Evolutionary conservation across 2,329 filamentous ascomycete genomes (phyloP).

Genomic region (Pseudogymnoascus sp.): DNA sequence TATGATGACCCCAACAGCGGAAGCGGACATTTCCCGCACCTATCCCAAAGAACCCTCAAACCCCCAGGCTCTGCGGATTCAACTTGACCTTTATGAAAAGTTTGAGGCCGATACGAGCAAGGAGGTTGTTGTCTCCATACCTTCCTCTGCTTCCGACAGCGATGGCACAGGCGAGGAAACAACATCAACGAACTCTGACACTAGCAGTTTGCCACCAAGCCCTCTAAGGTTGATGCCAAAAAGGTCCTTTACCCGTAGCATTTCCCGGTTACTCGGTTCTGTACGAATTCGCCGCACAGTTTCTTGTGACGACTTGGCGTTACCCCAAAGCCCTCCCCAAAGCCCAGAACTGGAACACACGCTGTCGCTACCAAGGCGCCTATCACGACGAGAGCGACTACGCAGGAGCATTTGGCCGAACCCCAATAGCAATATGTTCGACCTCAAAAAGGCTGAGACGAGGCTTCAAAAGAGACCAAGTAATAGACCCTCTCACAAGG

Average conservation of each 20-base stretch:
- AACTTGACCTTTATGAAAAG: not conserved
- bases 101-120: not conserved
- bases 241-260: not conserved
- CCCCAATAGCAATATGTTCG: not conserved
- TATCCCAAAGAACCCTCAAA: not conserved
- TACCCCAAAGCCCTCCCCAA: not conserved
- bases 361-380: not conserved
- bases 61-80: not conserved
- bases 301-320: not conserved
- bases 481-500: not conserved
- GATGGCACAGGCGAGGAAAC: not conserved
- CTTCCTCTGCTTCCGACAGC: not conserved
- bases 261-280: not conserved
- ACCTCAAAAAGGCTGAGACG: not conserved
- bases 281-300: not conserved
- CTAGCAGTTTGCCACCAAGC: not conserved
- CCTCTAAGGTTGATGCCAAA: not conserved
- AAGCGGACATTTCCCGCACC: not conserved
- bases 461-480: not conserved
- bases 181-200: not conserved
- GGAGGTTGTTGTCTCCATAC: not conserved
- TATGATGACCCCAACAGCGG: not conserved
- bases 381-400: not conserved
- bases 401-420: not conserved
- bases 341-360: not conserved